phyloP scores from a whole-genome alignment of 2,329 filamentous ascomycete genomes.

The Raffaelea ambrosiae region DNA sequence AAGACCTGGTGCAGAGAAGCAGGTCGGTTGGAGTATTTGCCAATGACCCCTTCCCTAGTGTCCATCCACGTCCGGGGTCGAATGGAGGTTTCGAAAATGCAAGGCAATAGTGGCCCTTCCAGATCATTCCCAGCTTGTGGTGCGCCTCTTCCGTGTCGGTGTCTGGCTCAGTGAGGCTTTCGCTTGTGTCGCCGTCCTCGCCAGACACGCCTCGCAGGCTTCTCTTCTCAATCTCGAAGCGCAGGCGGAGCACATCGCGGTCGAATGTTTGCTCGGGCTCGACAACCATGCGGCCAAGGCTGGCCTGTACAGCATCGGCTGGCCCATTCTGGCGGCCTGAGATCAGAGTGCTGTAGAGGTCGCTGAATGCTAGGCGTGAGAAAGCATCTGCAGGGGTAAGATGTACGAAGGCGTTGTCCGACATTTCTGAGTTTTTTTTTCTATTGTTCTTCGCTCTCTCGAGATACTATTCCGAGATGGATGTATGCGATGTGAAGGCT shows the following conservation, averaged over 20 bases:
- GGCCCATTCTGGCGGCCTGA: not conserved
- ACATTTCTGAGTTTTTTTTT: too few relatives aligned
- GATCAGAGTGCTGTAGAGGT: not conserved
- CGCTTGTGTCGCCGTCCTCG: not conserved
- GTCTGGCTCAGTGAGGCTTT: not conserved
- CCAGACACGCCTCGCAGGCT: not conserved
- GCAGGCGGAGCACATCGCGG: not conserved
- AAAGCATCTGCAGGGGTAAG: not conserved
- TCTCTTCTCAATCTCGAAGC: not conserved
- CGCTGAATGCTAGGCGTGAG: not conserved
- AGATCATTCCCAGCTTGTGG: not conserved
- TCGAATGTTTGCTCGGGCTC: not conserved
- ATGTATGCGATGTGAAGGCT: too few relatives aligned
- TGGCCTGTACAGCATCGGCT: not conserved
- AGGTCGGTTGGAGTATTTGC: not conserved
- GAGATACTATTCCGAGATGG: too few relatives aligned
- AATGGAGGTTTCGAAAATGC: not conserved
- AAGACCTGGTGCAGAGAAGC: not conserved
- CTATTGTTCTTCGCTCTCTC: too few relatives aligned
- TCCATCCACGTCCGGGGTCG: not conserved
- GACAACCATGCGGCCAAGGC: not conserved
- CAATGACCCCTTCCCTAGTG: not conserved
- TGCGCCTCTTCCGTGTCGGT: not conserved
- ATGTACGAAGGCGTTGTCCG: not conserved
- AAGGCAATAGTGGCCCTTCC: not conserved